A percentile compares a stretch with the other conserved stretches of the same genome.
Conservation (phyloP, 2,329 filamentous ascomycete species). For the Thermochaetoides dissita region DNA sequence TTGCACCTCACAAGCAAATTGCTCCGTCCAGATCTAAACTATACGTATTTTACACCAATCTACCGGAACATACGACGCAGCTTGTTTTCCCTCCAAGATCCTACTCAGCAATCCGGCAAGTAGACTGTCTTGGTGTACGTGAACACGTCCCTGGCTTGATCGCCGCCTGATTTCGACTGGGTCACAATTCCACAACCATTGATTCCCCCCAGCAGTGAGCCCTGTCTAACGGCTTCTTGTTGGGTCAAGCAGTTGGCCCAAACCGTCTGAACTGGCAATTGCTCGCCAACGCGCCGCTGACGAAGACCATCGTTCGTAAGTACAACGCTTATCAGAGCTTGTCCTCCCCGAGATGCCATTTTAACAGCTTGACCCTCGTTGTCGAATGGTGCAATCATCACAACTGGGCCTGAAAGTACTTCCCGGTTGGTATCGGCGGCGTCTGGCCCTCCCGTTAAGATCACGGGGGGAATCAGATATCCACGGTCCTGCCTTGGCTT, state of each 20-base stretch:
- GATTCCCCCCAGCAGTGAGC: slow-evolving; percentile 20
- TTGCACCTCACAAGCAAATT: no score
- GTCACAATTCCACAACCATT: slow-evolving; percentile 21
- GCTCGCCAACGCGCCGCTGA: slow-evolving; percentile 20
- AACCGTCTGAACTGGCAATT: slow-evolving; percentile 20
- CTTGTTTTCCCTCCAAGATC: no score
- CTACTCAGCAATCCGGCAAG: slow-evolving; percentile 8
- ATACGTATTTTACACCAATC: no score
- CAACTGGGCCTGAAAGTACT: slow-evolving; percentile 29
- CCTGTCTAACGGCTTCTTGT: no score
- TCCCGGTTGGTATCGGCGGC: slow-evolving; percentile 23
- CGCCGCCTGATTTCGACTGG: slow-evolving; percentile 16
- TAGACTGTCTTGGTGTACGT: slow-evolving; percentile 20
- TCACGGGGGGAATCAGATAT: slow-evolving; percentile 18
- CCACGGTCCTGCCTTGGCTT: slow-evolving; percentile 7
- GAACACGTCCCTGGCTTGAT: slow-evolving; percentile 22
- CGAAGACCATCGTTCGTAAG: slow-evolving; percentile 19
- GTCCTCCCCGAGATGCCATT: slow-evolving; percentile 19
- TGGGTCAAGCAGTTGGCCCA: slow-evolving; percentile 20
- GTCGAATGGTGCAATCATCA: slow-evolving; percentile 24
- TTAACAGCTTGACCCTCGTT: slow-evolving; percentile 16
- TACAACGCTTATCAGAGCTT: slow-evolving; percentile 18
- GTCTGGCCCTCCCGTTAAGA: slow-evolving; percentile 15
- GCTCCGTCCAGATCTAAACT: no score
- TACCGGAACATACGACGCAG: no score